Conservation (phyloP, 2,329 filamentous ascomycete genomes). For the Coniochaeta ligniaria region DNA sequence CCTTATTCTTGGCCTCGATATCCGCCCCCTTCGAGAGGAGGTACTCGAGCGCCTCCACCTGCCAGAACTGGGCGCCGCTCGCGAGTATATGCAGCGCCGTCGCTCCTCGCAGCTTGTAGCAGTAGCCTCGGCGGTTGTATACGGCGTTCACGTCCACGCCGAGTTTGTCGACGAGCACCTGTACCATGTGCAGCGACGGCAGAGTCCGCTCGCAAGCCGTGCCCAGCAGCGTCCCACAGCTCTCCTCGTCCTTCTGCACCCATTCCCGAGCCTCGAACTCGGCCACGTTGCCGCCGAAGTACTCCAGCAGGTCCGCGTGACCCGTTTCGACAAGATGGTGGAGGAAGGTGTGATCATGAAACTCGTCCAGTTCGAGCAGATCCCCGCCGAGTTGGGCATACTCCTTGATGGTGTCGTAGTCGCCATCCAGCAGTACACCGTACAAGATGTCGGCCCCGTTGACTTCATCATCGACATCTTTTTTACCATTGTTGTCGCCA, state of each 20-base stretch:
- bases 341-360: background rate
- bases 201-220: background rate
- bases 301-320: background rate
- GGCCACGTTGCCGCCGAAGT: background rate
- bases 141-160: background rate
- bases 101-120: background rate
- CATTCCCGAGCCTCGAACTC: background rate
- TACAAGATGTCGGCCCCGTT: background rate
- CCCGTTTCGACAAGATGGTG: background rate
- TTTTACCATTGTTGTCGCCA: background rate
- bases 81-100: background rate
- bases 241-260: background rate
- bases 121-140: background rate
- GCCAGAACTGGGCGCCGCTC: background rate
- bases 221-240: background rate
- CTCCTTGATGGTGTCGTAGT: background rate
- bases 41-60: background rate
- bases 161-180: background rate
- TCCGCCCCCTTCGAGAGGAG: background rate
- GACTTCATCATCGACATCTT: background rate
- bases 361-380: background rate
- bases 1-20: background rate
- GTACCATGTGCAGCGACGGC: background rate
- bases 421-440: background rate
- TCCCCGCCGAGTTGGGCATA: background rate